Percentiles rank a stretch among this genome's conserved stretches.
These are phyloP conservation scores for Tulasnella sp. DNA, from an alignment of 768 basidiomycete genomes.

Conservation along the genomic window DNA sequence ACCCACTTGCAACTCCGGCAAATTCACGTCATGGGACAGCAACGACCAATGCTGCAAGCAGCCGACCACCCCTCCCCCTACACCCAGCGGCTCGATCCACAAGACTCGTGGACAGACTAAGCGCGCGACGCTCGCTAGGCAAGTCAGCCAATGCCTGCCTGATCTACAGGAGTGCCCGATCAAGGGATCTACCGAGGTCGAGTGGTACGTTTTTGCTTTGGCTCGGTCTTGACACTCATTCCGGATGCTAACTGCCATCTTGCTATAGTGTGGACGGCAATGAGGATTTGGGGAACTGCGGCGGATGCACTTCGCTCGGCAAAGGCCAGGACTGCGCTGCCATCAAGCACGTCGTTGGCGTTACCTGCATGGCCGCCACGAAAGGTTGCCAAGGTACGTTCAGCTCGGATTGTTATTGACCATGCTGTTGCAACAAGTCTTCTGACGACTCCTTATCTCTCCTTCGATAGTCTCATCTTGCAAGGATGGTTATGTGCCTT, in stretches of 20 bases:
- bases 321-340: slow-evolving; percentile 60
- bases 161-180: slow-evolving; percentile 51
- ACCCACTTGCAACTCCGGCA: slow-evolving; percentile 36
- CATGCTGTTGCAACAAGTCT: background rate
- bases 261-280: slow-evolving; percentile 40
- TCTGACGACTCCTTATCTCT: too few species aligned
- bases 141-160: slow-evolving; percentile 41
- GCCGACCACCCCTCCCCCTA: slow-evolving; percentile 26
- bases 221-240: background rate
- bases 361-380: slow-evolving; percentile 48
- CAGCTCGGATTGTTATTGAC: too few species aligned
- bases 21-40: slow-evolving; percentile 38
- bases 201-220: slow-evolving; percentile 32
- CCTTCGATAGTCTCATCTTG: background rate
- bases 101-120: slow-evolving; percentile 22
- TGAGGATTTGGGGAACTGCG: slow-evolving; percentile 60
- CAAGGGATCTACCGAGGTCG: slow-evolving; percentile 37
- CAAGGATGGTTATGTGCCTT: background rate
- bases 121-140: slow-evolving; percentile 26
- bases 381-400: background rate
- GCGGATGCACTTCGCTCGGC: slow-evolving; percentile 58
- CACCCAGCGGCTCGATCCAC: slow-evolving; percentile 24
- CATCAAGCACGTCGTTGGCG: slow-evolving; percentile 55
- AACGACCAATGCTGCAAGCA: slow-evolving; percentile 36
- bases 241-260: background rate